phyloP scores from a whole-genome alignment of 345 rosid genomes.

The Reutealis trisperma region DNA sequence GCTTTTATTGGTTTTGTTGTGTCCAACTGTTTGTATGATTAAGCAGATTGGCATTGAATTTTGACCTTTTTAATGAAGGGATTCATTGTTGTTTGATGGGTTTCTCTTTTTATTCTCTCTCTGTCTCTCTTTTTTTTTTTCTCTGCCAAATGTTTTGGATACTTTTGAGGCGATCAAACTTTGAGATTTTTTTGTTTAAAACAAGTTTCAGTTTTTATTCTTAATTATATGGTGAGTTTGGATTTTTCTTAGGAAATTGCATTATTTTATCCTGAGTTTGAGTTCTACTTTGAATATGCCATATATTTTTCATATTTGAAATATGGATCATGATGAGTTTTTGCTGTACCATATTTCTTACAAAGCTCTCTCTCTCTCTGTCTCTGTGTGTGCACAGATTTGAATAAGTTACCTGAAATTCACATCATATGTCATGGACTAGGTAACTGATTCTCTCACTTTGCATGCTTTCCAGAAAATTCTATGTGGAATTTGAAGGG shows the following conservation, averaged over 20 bases:
- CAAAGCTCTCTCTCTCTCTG: not conserved
- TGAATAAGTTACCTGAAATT: slow-evolving; percentile 24
- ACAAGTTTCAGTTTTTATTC: slow-evolving; percentile 10
- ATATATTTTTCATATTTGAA: slow-evolving; percentile 15
- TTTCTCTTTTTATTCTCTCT: not conserved
- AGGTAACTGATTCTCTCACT: slow-evolving; percentile 24
- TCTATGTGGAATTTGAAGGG: slow-evolving; percentile 26
- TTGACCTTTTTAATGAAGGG: slow-evolving; percentile 1
- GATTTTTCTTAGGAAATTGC: slow-evolving; percentile 17
- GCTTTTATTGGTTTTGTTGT: not conserved
- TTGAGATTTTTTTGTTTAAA: not conserved
- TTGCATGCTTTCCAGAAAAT: slow-evolving; percentile 23
- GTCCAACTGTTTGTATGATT: not conserved
- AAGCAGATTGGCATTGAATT: not conserved
- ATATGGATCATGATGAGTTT: slow-evolving; percentile 15
- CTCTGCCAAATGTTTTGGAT: not conserved
- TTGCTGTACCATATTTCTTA: not conserved
- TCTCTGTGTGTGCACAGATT: slow-evolving; percentile 19
- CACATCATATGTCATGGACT: slow-evolving; percentile 15
- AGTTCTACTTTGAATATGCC: slow-evolving; percentile 18
- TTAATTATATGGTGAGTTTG: slow-evolving; percentile 8
- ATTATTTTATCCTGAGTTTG: slow-evolving; percentile 15
- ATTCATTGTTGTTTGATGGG: slow-evolving; percentile 3
- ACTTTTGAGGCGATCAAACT: slow-evolving; percentile 8
- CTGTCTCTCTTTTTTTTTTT: too few species aligned